A percentile compares a stretch with the other conserved stretches of the same genome.
Evolutionary conservation across 345 rosid genomes (phyloP).

Genomic region (Kandelia obovata): DNA sequence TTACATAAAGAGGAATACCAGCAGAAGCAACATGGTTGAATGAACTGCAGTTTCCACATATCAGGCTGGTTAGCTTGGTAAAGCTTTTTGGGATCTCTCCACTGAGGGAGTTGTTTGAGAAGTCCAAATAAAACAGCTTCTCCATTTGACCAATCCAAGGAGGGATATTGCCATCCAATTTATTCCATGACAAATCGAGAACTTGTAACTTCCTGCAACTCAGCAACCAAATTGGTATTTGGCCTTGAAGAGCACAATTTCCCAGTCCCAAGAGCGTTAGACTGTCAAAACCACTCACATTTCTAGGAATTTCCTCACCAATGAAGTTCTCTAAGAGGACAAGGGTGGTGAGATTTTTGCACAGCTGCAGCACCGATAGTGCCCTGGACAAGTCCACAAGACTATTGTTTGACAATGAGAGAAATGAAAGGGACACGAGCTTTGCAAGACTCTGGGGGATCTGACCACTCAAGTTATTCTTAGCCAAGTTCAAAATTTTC

Average conservation of each 20-base stretch:
- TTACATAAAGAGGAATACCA: slow-evolving; percentile 75
- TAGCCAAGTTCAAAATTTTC: slow-evolving; percentile 74
- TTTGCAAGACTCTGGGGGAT: slow-evolving; percentile 55
- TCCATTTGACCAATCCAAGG: slow-evolving; percentile 86
- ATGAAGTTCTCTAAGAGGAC: slow-evolving; percentile 73
- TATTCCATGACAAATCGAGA: slow-evolving; percentile 95
- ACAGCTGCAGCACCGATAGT: slow-evolving; percentile 60
- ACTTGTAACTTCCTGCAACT: slow-evolving; percentile 68
- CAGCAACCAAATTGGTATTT: slow-evolving; percentile 69
- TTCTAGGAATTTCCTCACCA: slow-evolving; percentile 63
- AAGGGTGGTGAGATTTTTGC: slow-evolving; percentile 73
- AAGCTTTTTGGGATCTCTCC: slow-evolving; percentile 76
- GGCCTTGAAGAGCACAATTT: slow-evolving; percentile 78
- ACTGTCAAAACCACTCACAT: slow-evolving; percentile 54
- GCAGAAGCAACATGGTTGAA: slow-evolving; percentile 40
- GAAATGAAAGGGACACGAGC: slow-evolving; percentile 55
- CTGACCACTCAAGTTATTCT: slow-evolving; percentile 57
- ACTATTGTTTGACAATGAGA: slow-evolving; percentile 83
- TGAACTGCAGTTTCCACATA: slow-evolving; percentile 40
- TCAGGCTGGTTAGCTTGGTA: slow-evolving; percentile 57
- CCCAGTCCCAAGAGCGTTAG: slow-evolving; percentile 66
- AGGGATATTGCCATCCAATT: slow-evolving; percentile 61
- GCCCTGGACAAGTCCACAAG: slow-evolving; percentile 52
- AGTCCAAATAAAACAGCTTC: slow-evolving; percentile 75
- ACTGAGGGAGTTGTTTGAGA: slow-evolving; percentile 78